phyloP scores from a whole-genome alignment of 2,329 filamentous ascomycete genomes.

The Penicillium sp. region DNA sequence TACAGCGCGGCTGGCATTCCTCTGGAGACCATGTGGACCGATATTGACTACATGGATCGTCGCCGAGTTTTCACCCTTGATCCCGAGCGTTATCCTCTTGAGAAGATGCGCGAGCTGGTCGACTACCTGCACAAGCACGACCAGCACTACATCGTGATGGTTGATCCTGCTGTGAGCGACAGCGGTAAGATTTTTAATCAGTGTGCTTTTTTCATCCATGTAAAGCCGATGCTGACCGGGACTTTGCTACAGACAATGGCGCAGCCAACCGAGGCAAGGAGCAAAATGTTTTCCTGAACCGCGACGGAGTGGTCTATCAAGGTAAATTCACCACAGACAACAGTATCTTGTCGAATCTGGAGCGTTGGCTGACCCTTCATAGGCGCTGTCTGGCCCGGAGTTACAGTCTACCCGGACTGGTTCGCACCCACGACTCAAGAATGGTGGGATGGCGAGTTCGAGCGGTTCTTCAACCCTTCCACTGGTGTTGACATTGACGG shows the following conservation, averaged over 20 bases:
- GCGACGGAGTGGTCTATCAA: constrained; percentile 50
- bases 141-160: constrained; percentile 71
- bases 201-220: accelerated
- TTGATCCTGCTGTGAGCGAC: constrained; percentile 52
- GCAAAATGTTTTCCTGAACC: constrained; percentile 50
- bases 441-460: constrained; percentile 68
- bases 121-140: constrained; percentile 59
- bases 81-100: constrained; percentile 33
- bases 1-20: constrained; percentile 40
- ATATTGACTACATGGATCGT: constrained; percentile 40
- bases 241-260: constrained; percentile 38
- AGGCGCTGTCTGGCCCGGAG: constrained; percentile 73
- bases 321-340: constrained; percentile 23
- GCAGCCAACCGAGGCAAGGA: constrained; percentile 58
- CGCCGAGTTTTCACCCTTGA: constrained; percentile 38
- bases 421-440: constrained; percentile 57
- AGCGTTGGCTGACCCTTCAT: not conserved
- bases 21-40: constrained; percentile 43
- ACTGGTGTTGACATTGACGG: constrained; percentile 69
- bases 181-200: constrained; percentile 21
- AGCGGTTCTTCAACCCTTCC: constrained; percentile 56
- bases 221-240: not conserved
- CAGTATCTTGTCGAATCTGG: not conserved
- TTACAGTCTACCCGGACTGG: constrained; percentile 70
- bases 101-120: constrained; percentile 58